Conservation (phyloP, 768 basidiomycete genomes). For the Mrakia hoshinonis region DNA sequence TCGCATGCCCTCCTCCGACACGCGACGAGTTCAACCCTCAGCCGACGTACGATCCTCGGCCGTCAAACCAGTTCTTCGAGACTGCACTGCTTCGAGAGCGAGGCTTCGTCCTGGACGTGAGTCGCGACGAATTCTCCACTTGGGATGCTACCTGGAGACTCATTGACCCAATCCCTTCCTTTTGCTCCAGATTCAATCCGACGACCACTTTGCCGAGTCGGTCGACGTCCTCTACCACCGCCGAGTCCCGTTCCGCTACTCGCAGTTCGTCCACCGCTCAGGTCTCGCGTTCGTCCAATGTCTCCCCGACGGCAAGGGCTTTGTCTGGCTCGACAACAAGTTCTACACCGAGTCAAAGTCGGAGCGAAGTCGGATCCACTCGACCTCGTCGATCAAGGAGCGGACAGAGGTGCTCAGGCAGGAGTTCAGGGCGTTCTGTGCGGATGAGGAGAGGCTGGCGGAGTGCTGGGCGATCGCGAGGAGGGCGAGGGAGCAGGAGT, state of each 20-base stretch:
- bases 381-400: not conserved
- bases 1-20: conserved; percentile 63
- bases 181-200: conserved; percentile 14
- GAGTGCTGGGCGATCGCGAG: not conserved
- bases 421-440: conserved; percentile 13
- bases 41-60: conserved; percentile 58
- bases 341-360: conserved; percentile 11
- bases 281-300: conserved; percentile 88
- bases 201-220: conserved; percentile 13
- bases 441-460: conserved; percentile 1
- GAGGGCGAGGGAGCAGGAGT: not conserved
- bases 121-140: too few species aligned
- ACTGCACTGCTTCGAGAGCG: conserved; percentile 1
- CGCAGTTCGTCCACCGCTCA: conserved; percentile 55
- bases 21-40: conserved; percentile 46
- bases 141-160: too few species aligned
- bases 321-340: conserved; percentile 74
- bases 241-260: conserved; percentile 60
- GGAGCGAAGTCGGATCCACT: not conserved
- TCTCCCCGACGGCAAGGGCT: conserved; percentile 65
- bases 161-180: not conserved
- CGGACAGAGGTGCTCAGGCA: not conserved
- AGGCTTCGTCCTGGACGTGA: conserved; percentile 24
- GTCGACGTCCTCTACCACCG: conserved; percentile 51
- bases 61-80: conserved; percentile 46